These are phyloP conservation scores for Penicillium coffeae DNA, from an alignment of 495 filamentous ascomycete genomes.

Conservation along the genomic window DNA sequence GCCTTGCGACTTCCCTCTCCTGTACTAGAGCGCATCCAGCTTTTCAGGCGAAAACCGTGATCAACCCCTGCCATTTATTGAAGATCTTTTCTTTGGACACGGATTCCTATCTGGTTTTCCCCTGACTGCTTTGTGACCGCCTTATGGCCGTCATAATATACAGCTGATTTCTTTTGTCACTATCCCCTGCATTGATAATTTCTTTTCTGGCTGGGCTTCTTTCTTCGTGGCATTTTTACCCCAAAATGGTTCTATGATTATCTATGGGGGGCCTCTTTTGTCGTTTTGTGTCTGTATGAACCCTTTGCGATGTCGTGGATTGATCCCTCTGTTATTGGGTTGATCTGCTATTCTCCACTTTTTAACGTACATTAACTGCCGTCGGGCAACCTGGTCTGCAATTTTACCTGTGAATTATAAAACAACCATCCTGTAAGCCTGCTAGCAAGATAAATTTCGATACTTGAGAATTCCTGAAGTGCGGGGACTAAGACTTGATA, in stretches of 20 bases:
- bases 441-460: not conserved
- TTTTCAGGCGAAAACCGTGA: constrained; percentile 2
- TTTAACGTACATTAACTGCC: constrained; percentile 31
- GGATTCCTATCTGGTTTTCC: constrained; percentile 6
- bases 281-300: constrained; percentile 4
- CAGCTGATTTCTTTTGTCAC: constrained; percentile 3
- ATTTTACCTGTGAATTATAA: constrained; percentile 10
- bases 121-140: not conserved
- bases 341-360: constrained; percentile 1
- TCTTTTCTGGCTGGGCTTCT: constrained; percentile 3
- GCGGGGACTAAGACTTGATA: no score
- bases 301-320: not conserved
- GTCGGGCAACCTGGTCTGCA: constrained; percentile 10
- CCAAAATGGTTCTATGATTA: constrained; percentile 14
- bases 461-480: no score
- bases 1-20: constrained; percentile 18
- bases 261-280: constrained; percentile 9
- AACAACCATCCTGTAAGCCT: not conserved
- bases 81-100: no score
- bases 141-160: not conserved
- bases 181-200: constrained; percentile 3
- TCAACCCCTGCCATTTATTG: no score
- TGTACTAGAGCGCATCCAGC: constrained; percentile 34
- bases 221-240: constrained; percentile 6
- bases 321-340: not conserved